A percentile compares a stretch with the other conserved stretches of the same genome.
Conservation (phyloP, 2,329 filamentous ascomycete species). For the Spiromastix sp. region DNA sequence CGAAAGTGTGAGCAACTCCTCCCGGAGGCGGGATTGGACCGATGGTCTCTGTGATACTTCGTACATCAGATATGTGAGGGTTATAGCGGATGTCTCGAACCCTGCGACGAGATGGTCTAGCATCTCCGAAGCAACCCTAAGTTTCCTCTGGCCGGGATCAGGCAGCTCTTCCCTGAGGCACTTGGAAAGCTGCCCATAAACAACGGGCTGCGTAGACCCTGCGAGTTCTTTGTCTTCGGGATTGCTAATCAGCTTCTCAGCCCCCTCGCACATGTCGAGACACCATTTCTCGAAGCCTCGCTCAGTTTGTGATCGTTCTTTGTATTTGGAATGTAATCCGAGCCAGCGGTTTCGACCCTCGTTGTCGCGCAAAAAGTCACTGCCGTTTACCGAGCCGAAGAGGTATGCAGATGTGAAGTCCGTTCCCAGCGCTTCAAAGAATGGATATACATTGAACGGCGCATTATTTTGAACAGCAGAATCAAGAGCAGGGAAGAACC, state of each 20-base stretch:
- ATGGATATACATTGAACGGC: slow-evolving; percentile 45
- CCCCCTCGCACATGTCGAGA: neutral
- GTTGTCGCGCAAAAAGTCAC: slow-evolving; percentile 52
- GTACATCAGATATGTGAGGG: slow-evolving; percentile 31
- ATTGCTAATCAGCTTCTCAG: neutral
- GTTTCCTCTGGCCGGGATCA: neutral
- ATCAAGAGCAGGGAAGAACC: slow-evolving; percentile 48
- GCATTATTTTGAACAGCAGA: slow-evolving; percentile 26
- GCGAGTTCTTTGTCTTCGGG: neutral
- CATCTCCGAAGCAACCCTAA: slow-evolving; percentile 55
- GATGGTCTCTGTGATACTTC: slow-evolving; percentile 26
- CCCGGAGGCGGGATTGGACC: slow-evolving; percentile 24
- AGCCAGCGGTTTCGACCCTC: slow-evolving; percentile 10
- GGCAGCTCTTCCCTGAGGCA: neutral
- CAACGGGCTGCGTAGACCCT: neutral
- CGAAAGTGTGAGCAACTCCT: slow-evolving; percentile 22
- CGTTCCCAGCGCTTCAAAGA: slow-evolving; percentile 62
- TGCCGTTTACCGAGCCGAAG: slow-evolving; percentile 53
- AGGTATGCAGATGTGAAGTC: slow-evolving; percentile 66
- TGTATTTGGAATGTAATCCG: neutral
- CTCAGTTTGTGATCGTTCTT: neutral
- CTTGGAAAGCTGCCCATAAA: slow-evolving; percentile 1
- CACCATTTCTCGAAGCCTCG: slow-evolving; percentile 1
- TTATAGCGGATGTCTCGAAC: slow-evolving; percentile 66
- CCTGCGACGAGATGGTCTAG: slow-evolving; percentile 68